These are phyloP conservation scores for Aegilops sharonensis DNA, from an alignment of 176 grass and related monocot species.

Conservation along the genomic window DNA sequence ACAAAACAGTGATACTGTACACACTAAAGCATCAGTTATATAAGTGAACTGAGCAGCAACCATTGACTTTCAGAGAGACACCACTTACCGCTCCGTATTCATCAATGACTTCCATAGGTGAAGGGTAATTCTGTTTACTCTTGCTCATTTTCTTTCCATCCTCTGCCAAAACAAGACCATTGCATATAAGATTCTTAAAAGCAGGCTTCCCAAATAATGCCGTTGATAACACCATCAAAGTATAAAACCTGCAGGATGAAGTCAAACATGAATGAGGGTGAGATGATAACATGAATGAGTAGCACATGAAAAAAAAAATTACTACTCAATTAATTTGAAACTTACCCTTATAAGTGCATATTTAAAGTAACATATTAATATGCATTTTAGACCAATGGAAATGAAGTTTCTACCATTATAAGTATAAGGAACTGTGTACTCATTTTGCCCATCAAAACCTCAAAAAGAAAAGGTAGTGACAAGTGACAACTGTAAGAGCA, in stretches of 20 bases:
- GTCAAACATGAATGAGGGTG: constrained; percentile 8
- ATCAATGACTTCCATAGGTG: constrained; percentile 70
- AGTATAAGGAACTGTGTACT: neutral
- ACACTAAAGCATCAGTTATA: neutral
- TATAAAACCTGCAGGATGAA: constrained; percentile 85
- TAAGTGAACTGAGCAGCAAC: neutral
- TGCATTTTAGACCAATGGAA: constrained; percentile 1
- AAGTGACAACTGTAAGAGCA: neutral
- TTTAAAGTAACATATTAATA: neutral
- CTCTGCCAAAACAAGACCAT: constrained; percentile 96
- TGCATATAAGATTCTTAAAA: constrained; percentile 98
- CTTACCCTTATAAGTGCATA: neutral
- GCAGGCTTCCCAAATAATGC: constrained; percentile 98
- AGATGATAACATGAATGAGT: constrained; percentile 15
- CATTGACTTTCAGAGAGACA: constrained; percentile 33
- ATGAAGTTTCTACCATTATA: neutral
- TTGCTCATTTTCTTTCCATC: constrained; percentile 99
- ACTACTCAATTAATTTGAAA: neutral
- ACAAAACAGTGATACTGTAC: neutral
- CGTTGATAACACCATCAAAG: constrained; percentile 94
- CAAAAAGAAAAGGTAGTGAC: neutral
- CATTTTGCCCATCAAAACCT: neutral
- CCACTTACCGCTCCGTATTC: constrained; percentile 89
- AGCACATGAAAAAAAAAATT: neutral
- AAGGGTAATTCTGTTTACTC: constrained; percentile 93